Evolutionary conservation across 257 asterid genomes (phyloP), one percentile per base, ranked within the genome.

Genomic region (Sherardia arvensis): DNA sequence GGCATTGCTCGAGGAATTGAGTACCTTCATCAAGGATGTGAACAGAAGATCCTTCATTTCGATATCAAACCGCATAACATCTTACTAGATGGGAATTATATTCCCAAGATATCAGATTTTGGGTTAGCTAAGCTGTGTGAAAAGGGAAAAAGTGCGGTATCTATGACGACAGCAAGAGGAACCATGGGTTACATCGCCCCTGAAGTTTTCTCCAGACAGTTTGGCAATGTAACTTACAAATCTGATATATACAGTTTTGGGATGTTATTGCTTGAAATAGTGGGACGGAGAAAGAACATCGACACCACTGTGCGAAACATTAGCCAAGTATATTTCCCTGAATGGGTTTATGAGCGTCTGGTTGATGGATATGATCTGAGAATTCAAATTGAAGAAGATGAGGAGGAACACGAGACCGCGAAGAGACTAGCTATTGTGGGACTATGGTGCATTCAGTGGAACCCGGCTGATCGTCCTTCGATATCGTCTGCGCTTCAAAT

Each of bases 1-100:
- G 80, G 74, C 26, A 32, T 74, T 53, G 84, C 72, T 33, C 72
- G 56, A 66, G 86, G 84, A 43, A 43, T 81, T 0, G 74, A 71
- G 20, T 73, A 73, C 58, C 74, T 73, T 49, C 76, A 56, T 27
- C 61, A 56, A 56, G 61, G 61, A 27, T 56, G 61, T 28, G 11
- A 56, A 15, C 38, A 57, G 23, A 48, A 34, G 43, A 66, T 48
- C 69, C 69, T 71, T 33, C 74, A 55, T 47, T 56, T 77, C 53
- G 59, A 67, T 61, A 70, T 68, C 36, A 71, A 62, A 32, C 82
- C 85, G 34, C 68, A 56, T 12, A 66, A 60, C 54, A 63, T 80
- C 43, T 25, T 80, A 21, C 18, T 56, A 22, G 61, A 56, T 27
- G 38, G 28, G 22, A 56, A 56, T 9, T 27, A 27, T 4, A 28